Evolutionary conservation across 2,329 filamentous ascomycete species (phyloP), one percentile per base, ranked within the genome.

Genomic region (Colletotrichum sp.): DNA sequence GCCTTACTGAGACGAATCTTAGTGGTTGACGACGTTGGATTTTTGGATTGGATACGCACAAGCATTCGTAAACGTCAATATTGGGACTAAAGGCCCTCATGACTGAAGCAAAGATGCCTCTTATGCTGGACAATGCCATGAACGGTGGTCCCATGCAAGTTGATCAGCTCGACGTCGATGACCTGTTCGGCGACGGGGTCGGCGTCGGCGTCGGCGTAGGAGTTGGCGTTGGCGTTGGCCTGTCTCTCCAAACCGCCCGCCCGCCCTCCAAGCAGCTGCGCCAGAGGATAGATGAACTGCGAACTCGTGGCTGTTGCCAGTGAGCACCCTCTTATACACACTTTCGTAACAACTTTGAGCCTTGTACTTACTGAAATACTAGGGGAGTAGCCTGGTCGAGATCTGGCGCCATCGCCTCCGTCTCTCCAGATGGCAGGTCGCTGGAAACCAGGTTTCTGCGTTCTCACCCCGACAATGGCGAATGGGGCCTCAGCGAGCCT

Each of bases 301-400:
- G 94, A 78, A 87, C 90, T 74, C 91, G 91, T 74, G 95, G 95
- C 18, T 97, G 94, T 83, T 95, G 93, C 88, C 94, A 96, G 95
- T 97, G 91, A 86, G 93, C 52, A 60, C 16, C 63, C 24, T 26
- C 7, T n/a, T 30, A 13, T 36, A 16, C 21, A 21, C 39, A 3
- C 32, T 28, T 59, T 8, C 59, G 30, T 15, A 61, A 26, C 21
- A 21, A 36, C 18, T 16, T 28, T 26, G 55, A 18, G 24, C n/a
- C 21, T 26, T 57, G 26, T 39, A 59, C 76, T 76, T 26, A 77
- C 74, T 24, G n/a, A 9, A 7, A n/a, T 59, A 16, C 18, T 26
- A 98, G 96, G 82, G 92, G 92, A 78, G 90, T 98, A 70, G 93
- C 94, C 34, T 99, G 96, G 96, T 98, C 96, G 13, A 96, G 93